Evolutionary conservation across 2,329 filamentous ascomycete genomes (phyloP).

Genomic region (Colletotrichum cordylinicola): DNA sequence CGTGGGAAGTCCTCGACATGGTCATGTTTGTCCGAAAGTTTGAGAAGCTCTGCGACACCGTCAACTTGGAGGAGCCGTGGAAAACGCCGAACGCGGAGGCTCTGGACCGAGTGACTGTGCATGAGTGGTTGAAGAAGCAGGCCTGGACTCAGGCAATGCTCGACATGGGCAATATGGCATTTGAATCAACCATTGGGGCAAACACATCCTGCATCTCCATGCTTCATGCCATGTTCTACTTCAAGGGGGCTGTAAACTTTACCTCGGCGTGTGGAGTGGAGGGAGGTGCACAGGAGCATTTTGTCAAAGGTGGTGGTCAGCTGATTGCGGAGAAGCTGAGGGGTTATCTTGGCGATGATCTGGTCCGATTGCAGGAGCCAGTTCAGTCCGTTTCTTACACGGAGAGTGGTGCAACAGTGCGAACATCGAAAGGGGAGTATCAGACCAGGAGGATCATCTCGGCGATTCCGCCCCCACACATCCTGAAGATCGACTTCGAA

Average conservation of each 20-base stretch:
- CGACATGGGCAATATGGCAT: slow-evolving; percentile 3
- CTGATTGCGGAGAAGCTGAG: slow-evolving; percentile 19
- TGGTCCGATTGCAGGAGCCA: slow-evolving; percentile 13
- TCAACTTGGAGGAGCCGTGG: slow-evolving; percentile 18
- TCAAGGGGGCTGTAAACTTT: slow-evolving; percentile 1
- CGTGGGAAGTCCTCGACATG: slow-evolving; percentile 16
- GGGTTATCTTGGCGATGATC: not conserved
- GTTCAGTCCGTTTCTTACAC: slow-evolving; percentile 2
- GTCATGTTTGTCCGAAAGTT: not conserved
- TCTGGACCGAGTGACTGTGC: slow-evolving; percentile 10
- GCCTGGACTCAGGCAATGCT: not conserved
- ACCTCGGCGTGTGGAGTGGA: not conserved
- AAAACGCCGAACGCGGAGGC: slow-evolving; percentile 5
- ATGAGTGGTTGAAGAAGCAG: slow-evolving; percentile 3
- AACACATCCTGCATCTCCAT: slow-evolving; percentile 13
- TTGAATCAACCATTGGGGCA: slow-evolving; percentile 11
- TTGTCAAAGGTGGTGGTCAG: slow-evolving; percentile 14
- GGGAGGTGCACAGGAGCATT: slow-evolving; percentile 15
- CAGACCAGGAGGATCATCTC: slow-evolving; percentile 8
- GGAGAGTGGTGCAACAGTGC: slow-evolving; percentile 4
- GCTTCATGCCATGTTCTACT: slow-evolving; percentile 22
- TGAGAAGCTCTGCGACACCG: slow-evolving; percentile 15
- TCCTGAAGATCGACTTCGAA: slow-evolving; percentile 14
- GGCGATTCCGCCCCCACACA: slow-evolving; percentile 14
- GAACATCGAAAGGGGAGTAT: not conserved